These are phyloP conservation scores for Ceratonia siliqua DNA, from an alignment of 306 rosid species.

Conservation along the genomic window DNA sequence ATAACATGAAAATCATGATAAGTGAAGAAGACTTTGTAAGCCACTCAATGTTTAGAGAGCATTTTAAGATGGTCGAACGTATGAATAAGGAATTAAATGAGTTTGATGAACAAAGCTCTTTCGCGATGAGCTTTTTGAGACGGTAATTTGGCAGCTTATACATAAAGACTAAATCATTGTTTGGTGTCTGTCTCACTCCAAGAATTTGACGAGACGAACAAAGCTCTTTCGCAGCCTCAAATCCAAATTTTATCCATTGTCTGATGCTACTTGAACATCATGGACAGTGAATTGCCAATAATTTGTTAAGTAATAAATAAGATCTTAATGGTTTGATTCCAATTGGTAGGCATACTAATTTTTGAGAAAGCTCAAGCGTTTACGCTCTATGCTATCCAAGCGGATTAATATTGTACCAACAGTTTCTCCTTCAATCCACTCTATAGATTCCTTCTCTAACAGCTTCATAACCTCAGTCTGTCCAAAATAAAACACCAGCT, in stretches of 20 bases:
- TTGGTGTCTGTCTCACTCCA: too few species aligned
- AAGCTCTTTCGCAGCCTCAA: not conserved
- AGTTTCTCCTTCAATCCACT: conserved; percentile 69
- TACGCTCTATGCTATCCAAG: conserved; percentile 50
- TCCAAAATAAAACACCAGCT: not conserved
- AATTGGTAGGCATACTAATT: conserved; percentile 18
- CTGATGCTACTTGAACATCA: not conserved
- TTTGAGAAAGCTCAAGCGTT: conserved; percentile 47
- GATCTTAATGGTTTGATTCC: not conserved
- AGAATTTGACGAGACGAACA: not conserved
- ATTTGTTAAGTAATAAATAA: not conserved
- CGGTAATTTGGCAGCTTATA: too few species aligned
- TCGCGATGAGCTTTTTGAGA: too few species aligned
- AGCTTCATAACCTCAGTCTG: conserved; percentile 72
- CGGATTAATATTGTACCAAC: conserved; percentile 58
- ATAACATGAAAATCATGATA: not conserved
- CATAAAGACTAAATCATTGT: too few species aligned
- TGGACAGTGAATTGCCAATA: not conserved
- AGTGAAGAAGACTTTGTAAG: too few species aligned
- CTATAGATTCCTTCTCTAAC: conserved; percentile 65
- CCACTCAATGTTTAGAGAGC: too few species aligned
- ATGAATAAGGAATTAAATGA: too few species aligned
- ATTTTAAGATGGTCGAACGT: too few species aligned
- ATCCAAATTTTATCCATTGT: not conserved
- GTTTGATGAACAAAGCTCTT: too few species aligned